Conservation (phyloP, 1,284 basidiomycete genomes). For the Melampsora larici-populina region DNA sequence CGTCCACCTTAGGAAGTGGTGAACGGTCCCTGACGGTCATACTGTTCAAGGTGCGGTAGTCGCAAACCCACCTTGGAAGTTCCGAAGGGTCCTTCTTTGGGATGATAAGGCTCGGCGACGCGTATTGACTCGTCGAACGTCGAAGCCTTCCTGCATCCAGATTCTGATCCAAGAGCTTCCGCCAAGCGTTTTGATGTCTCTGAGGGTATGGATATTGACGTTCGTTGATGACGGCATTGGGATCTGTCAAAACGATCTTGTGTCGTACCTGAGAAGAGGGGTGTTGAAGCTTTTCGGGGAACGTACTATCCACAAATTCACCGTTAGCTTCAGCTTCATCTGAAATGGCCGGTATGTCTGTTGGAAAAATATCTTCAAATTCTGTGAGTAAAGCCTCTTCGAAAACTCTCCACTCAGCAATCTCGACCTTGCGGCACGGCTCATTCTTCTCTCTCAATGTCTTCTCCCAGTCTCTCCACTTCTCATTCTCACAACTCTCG, state of each 20-base stretch:
- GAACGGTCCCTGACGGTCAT: too few species aligned
- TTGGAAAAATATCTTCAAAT: conserved; percentile 4
- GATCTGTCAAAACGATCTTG: conserved; percentile 8
- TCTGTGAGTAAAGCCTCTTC: not conserved
- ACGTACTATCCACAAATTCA: not conserved
- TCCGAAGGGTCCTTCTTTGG: too few species aligned
- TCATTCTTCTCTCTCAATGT: too few species aligned
- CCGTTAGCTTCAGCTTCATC: not conserved
- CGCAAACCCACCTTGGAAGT: too few species aligned
- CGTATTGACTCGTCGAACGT: conserved; percentile 41
- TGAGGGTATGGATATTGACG: conserved; percentile 27
- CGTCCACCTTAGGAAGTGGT: too few species aligned
- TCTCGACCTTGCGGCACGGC: not conserved
- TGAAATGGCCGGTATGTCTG: conserved; percentile 9
- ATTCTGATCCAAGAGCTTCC: conserved; percentile 38
- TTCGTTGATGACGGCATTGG: too few species aligned
- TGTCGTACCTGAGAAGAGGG: not conserved
- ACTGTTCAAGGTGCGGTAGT: too few species aligned
- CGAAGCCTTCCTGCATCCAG: conserved; percentile 32
- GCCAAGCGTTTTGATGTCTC: conserved; percentile 39
- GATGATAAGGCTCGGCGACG: conserved; percentile 12
- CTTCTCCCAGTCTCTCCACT: too few species aligned
- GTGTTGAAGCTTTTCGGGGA: not conserved
- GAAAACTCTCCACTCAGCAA: not conserved
- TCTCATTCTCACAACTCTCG: too few species aligned